phyloP scores from a whole-genome alignment of 352 stramenopile genomes.

The Aphanomyces invadans region DNA sequence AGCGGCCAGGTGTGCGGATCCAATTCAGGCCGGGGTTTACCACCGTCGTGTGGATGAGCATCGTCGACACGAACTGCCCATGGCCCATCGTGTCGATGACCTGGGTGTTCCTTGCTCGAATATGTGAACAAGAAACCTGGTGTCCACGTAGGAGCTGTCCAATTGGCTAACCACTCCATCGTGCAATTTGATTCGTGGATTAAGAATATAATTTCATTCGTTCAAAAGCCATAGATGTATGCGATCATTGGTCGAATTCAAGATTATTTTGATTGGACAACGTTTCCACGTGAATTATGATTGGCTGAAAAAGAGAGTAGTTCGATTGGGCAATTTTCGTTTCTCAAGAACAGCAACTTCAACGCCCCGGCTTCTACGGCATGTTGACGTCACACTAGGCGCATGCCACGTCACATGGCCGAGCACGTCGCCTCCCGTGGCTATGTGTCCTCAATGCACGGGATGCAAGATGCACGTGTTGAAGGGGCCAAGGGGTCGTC shows the following conservation, averaged over 20 bases:
- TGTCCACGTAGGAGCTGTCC: too few relatives aligned
- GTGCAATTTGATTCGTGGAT: background rate
- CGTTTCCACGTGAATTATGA: background rate
- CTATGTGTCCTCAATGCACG: background rate
- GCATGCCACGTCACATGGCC: background rate
- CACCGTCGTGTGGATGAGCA: constrained; percentile 85
- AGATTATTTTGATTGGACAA: background rate
- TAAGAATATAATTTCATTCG: too few relatives aligned
- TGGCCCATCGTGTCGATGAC: background rate
- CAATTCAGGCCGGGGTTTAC: constrained; percentile 90
- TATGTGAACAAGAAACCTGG: too few relatives aligned
- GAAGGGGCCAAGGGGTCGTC: too few relatives aligned
- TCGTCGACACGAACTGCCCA: constrained; percentile 30
- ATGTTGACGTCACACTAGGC: background rate
- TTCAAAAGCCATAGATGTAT: too few relatives aligned
- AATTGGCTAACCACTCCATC: too few relatives aligned
- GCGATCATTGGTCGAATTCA: too few relatives aligned
- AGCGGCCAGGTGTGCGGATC: constrained; percentile 92
- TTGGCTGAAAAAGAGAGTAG: background rate
- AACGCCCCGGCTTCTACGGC: background rate
- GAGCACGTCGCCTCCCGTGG: background rate
- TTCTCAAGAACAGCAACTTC: background rate
- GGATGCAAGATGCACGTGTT: background rate
- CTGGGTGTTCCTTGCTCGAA: background rate
- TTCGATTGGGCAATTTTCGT: background rate